Percentiles rank a stretch among this genome's conserved stretches.
Conservation (phyloP, 768 basidiomycete genomes). For the Pholiota microspora region DNA sequence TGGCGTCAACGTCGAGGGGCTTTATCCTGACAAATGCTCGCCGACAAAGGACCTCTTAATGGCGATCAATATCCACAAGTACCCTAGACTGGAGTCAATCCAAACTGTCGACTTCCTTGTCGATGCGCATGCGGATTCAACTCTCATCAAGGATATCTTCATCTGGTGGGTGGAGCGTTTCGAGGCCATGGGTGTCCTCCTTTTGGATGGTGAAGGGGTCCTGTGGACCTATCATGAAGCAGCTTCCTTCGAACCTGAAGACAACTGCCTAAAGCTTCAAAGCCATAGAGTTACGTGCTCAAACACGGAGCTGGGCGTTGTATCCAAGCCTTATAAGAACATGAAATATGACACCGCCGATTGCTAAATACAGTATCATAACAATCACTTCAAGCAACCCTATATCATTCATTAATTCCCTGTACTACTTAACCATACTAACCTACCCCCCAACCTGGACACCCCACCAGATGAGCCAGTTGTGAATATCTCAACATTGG, state of each 20-base stretch:
- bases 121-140: conserved; percentile 42
- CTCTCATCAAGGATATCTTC: conserved; percentile 44
- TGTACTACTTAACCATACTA: neutral
- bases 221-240: conserved; percentile 45
- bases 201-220: conserved; percentile 54
- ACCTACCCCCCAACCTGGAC: too few species aligned
- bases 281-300: neutral
- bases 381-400: neutral
- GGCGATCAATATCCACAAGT: conserved; percentile 38
- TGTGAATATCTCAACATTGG: too few species aligned
- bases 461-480: too few species aligned
- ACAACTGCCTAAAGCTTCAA: neutral
- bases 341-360: neutral
- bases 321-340: neutral
- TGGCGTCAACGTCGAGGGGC: conserved; percentile 36
- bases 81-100: conserved; percentile 44
- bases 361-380: neutral
- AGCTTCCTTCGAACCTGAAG: conserved; percentile 5
- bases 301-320: neutral
- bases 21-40: conserved; percentile 42
- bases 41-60: conserved; percentile 37
- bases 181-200: conserved; percentile 45
- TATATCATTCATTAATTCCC: neutral
- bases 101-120: conserved; percentile 48
- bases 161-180: conserved; percentile 55